phyloP scores from a whole-genome alignment of 2,329 filamentous ascomycete genomes.

The Claviceps sp. region DNA sequence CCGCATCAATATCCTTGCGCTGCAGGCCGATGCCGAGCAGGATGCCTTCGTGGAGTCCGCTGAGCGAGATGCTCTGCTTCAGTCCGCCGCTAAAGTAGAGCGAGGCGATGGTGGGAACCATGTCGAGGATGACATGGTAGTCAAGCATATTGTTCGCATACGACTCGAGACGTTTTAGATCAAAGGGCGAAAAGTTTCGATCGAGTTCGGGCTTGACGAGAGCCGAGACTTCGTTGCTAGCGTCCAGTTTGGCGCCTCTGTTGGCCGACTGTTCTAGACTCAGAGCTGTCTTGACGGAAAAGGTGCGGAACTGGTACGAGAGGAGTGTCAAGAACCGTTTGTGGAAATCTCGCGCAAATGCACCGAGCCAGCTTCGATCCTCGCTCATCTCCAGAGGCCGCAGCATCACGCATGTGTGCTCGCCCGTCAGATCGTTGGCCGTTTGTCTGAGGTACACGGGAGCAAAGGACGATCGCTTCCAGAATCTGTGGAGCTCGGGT shows the following conservation, averaged over 20 bases:
- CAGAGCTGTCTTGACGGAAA: conserved; percentile 64
- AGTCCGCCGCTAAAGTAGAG: conserved; percentile 79
- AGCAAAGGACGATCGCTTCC: conserved; percentile 76
- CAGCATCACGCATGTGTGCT: conserved; percentile 97
- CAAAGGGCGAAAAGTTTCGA: conserved; percentile 69
- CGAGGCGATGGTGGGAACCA: conserved; percentile 68
- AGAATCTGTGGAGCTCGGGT: conserved; percentile 80
- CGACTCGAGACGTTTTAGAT: conserved; percentile 85
- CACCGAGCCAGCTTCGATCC: conserved; percentile 74
- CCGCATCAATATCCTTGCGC: conserved; percentile 68
- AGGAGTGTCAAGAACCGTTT: conserved; percentile 81
- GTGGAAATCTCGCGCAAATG: conserved; percentile 88
- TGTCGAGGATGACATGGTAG: conserved; percentile 91
- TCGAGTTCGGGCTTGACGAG: conserved; percentile 70
- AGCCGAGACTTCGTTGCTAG: conserved; percentile 27
- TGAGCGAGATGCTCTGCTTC: conserved; percentile 52
- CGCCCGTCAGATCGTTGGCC: conserved; percentile 87
- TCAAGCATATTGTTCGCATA: conserved; percentile 97
- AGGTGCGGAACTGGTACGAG: conserved; percentile 82
- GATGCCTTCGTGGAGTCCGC: conserved; percentile 73
- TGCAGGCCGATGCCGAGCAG: conserved; percentile 86
- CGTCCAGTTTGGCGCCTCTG: conserved; percentile 54
- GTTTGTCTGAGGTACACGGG: conserved; percentile 94
- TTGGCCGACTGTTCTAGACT: conserved; percentile 80
- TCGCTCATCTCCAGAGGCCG: conserved; percentile 56